phyloP scores from a whole-genome alignment of 2,329 filamentous ascomycete species.

The Cladosporium sp. region DNA sequence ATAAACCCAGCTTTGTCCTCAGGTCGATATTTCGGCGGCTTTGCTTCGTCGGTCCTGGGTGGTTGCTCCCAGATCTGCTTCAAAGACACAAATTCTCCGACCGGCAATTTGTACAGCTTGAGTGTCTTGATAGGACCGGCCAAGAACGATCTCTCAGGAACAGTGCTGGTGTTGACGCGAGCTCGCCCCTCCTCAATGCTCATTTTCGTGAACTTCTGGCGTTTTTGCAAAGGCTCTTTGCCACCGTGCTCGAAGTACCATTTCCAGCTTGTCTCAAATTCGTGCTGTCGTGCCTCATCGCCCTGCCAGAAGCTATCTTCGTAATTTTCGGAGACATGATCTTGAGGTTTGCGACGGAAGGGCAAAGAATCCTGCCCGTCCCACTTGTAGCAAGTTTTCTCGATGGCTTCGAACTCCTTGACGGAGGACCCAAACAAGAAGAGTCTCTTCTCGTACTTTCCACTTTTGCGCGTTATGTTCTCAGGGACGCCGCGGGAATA shows the following conservation, averaged over 20 bases:
- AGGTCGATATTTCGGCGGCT: not conserved
- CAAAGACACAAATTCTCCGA: conserved; percentile 42
- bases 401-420: conserved; percentile 46
- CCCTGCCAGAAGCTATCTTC: conserved; percentile 40
- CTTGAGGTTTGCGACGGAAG: conserved; percentile 43
- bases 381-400: conserved; percentile 51
- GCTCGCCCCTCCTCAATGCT: conserved; percentile 35
- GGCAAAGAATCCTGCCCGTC: conserved; percentile 41
- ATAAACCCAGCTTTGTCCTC: conserved; percentile 43
- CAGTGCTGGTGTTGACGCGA: conserved; percentile 29
- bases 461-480: conserved; percentile 21
- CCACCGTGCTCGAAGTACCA: conserved; percentile 50
- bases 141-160: conserved; percentile 34
- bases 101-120: conserved; percentile 38
- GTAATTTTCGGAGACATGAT: conserved; percentile 35
- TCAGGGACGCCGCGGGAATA: conserved; percentile 26
- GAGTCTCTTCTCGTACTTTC: conserved; percentile 43
- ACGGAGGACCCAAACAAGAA: conserved; percentile 49
- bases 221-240: conserved; percentile 37
- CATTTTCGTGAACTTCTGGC: conserved; percentile 38
- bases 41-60: not conserved
- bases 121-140: conserved; percentile 48
- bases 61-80: conserved; percentile 37
- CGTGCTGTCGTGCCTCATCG: conserved; percentile 36
- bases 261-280: conserved; percentile 45